Evolutionary conservation across 192 early-diverging fungal genomes (phyloP), one percentile per base, ranked within the genome.

Genomic region (Mortierella antarctica): DNA sequence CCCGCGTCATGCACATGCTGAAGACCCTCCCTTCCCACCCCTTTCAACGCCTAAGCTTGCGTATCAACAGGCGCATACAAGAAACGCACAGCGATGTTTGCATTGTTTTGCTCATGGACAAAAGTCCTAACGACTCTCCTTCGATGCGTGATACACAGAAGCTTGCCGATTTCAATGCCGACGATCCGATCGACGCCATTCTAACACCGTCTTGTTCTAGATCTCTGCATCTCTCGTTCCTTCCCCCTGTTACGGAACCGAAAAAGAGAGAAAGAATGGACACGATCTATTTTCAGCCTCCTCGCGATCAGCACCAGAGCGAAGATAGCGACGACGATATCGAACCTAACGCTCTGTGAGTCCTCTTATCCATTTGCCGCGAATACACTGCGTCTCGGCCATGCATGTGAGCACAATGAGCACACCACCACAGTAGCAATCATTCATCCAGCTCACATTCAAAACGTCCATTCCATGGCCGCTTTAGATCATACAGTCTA

Each of bases 401-500:
- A 31, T 31, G 31, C 31, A 31, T 31, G 31, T 31, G 31, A 31
- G 31, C 31, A 31, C 31, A 31, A 31, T 31, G 31, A 31, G 31
- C 31, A 31, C 31, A 31, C 31, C 31, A 31, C 31, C 31, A 31
- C 31, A 2, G 31, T 31, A 31, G 31, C 31, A 31, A 31, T 55
- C 21, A n/a, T 12, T 20, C 39, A 31, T 58, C 41, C 54, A 20
- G 13, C 21, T 56, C 54, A 56, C 54, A 56, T 56, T 15, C 4
- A 15, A 12, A n/a, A 15, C 50, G 17, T 12, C 17, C 11, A 12
- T 15, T 51, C 17, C 17, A 15, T n/a, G 13, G 17, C 50, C 17
- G 13, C 50, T 50, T 14, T 58, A 87, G 83, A 49, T 69, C 79
- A 18, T 91, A 86, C 62, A 73, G 79, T n/a, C 80, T 95, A 23